These are phyloP conservation scores for Phaeosphaeria sp. DNA, from an alignment of 2,329 filamentous ascomycete species.

Conservation along the genomic window DNA sequence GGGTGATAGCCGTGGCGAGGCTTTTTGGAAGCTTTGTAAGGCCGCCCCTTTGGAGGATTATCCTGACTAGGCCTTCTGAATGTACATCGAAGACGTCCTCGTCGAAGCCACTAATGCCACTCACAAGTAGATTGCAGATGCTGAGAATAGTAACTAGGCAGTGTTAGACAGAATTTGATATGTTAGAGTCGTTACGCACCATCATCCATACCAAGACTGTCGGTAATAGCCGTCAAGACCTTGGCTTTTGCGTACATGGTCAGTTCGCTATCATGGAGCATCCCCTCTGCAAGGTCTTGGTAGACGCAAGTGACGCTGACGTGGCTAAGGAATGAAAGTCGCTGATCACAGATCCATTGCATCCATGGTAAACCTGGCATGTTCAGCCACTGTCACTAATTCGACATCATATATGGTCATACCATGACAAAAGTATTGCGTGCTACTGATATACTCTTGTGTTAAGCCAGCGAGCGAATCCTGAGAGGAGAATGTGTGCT, in stretches of 20 bases:
- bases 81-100: slow-evolving; percentile 40
- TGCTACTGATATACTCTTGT: slow-evolving; percentile 29
- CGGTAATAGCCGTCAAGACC: slow-evolving; percentile 33
- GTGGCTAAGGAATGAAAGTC: slow-evolving; percentile 43
- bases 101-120: slow-evolving; percentile 37
- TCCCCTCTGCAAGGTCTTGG: slow-evolving; percentile 36
- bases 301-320: slow-evolving; percentile 42
- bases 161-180: not conserved
- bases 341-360: slow-evolving; percentile 34
- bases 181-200: slow-evolving; percentile 2
- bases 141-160: slow-evolving; percentile 30
- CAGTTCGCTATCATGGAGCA: slow-evolving; percentile 35
- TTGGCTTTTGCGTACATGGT: slow-evolving; percentile 43
- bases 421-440: slow-evolving; percentile 31
- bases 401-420: not conserved
- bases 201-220: slow-evolving; percentile 36
- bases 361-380: slow-evolving; percentile 34
- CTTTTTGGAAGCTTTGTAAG: slow-evolving; percentile 18
- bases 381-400: slow-evolving; percentile 4
- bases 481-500: not conserved
- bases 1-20: slow-evolving; percentile 32
- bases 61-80: slow-evolving; percentile 33
- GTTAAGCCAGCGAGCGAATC: slow-evolving; percentile 31
- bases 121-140: slow-evolving; percentile 40
- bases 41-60: slow-evolving; percentile 35